These are phyloP conservation scores for Diaporthe vaccinii DNA, from an alignment of 2,329 filamentous ascomycete species.

Conservation along the genomic window DNA sequence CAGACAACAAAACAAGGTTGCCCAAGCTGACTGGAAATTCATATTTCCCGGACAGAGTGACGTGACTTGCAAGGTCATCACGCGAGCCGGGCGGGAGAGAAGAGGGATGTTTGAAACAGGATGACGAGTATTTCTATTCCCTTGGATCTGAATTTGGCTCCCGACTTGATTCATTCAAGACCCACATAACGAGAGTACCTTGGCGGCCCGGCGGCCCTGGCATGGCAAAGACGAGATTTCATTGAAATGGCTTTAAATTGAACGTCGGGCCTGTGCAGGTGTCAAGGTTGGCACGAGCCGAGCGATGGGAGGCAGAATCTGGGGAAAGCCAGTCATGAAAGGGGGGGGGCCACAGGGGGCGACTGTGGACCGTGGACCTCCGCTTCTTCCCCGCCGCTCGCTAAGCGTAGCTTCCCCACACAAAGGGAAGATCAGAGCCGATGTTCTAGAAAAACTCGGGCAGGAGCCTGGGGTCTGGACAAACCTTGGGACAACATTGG, in stretches of 20 bases:
- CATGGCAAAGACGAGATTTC: constrained; percentile 16
- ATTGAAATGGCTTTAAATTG: constrained; percentile 31
- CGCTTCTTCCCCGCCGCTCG: constrained; percentile 14
- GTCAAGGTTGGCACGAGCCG: constrained; percentile 25
- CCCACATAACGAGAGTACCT: background rate
- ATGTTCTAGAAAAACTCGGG: constrained; percentile 30
- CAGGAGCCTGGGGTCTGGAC: background rate
- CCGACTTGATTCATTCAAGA: background rate
- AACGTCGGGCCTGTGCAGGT: constrained; percentile 21
- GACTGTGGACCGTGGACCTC: constrained; percentile 16
- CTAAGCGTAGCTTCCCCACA: constrained; percentile 13
- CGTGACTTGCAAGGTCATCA: background rate
- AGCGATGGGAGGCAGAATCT: constrained; percentile 1
- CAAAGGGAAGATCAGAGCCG: constrained; percentile 13
- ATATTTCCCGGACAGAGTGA: background rate
- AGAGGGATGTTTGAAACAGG: background rate
- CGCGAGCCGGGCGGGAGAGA: background rate
- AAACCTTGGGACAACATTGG: constrained; percentile 24
- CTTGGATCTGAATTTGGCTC: background rate
- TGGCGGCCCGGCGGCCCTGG: constrained; percentile 1
- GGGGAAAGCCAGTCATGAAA: constrained; percentile 22
- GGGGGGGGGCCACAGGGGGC: background rate
- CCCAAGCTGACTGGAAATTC: background rate
- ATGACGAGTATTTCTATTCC: background rate
- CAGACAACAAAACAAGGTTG: background rate